Percentiles rank a stretch among this genome's conserved stretches.
Evolutionary conservation across 140 eudicot genomes (phyloP).

Genomic region (Flaveria floridana): DNA sequence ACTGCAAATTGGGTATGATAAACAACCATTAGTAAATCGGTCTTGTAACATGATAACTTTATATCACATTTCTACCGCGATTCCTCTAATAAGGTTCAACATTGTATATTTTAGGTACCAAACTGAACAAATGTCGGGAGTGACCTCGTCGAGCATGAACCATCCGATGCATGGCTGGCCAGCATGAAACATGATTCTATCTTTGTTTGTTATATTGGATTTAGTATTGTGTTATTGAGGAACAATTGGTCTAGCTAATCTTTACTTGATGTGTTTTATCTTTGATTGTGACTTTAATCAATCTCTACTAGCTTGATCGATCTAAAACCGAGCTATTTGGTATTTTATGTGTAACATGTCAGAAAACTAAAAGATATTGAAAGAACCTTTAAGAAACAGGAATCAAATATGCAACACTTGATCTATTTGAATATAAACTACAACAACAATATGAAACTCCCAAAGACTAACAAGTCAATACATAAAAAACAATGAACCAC

Average conservation of each 20-base stretch:
- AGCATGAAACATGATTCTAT: slow-evolving; percentile 31
- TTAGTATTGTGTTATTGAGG: slow-evolving; percentile 15
- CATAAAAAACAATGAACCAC: too few species aligned
- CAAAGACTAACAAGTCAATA: too few species aligned
- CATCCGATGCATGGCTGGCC: slow-evolving; percentile 51
- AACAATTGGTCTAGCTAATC: slow-evolving; percentile 20
- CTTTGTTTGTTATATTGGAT: slow-evolving; percentile 18
- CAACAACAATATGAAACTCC: too few species aligned
- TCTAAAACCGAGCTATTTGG: slow-evolving; percentile 14
- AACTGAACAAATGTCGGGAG: slow-evolving; percentile 41
- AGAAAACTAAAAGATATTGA: too few species aligned
- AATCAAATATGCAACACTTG: too few species aligned
- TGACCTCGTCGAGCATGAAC: slow-evolving; percentile 43
- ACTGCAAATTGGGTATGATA: slow-evolving; percentile 47
- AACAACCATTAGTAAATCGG: slow-evolving; percentile 5
- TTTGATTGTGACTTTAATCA: slow-evolving; percentile 20
- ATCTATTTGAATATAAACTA: too few species aligned
- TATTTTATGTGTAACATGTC: too few species aligned
- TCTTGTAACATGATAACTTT: slow-evolving; percentile 7
- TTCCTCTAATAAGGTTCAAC: background rate
- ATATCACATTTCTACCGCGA: background rate
- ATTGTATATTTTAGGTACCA: slow-evolving; percentile 39
- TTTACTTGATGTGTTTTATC: slow-evolving; percentile 28
- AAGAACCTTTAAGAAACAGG: too few species aligned
- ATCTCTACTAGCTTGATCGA: background rate